Evolutionary conservation across 176 grass and related monocot genomes (phyloP), one percentile per base, ranked within the genome.

Genomic region (Oryza brachyantha): DNA sequence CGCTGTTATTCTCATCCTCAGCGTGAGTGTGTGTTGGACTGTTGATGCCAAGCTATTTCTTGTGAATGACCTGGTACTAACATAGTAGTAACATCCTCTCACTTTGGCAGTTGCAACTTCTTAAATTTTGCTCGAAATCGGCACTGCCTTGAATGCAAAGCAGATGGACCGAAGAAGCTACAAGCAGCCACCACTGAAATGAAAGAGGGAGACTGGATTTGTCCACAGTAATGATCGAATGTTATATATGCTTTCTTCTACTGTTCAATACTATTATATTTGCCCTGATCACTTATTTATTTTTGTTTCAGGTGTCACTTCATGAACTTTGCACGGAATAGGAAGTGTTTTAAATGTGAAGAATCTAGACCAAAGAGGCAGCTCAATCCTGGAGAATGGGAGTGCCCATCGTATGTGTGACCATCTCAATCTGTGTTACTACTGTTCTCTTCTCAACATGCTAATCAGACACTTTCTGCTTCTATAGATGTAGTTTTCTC

Each of bases 121-220:
- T 80, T 94, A 60, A 94, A 94, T 77, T 91, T 91, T 88, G 73
- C 88, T 68, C 92, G 88, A 32, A 94, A 94, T 79, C 38, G 21
- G 11, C 64, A 9, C 0, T 94, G 92, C 60, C 83, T 75, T 10
- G 92, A 91, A 81, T 94, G 92, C 69, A 94, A 94, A 75, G 68
- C 36, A 86, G 83, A 78, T 83, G 90, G 92, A 43, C 92, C 96
- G 24, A 98, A 66, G 80, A 84, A 42, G 29, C 41, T 83, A 61
- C 42, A 76, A 66, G 27, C 34, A 38, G 78, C 74, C 28, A 46
- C 40, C 10, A 7, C 39, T 61, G 88, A 88, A 81, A 96, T 93
- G 90, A 99, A 95, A 85, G 40, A 31, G 74, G 96, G 96, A 13
- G 96, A 99, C n/a, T 96, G 92, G 96, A 99, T 75, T 73, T 99